Evolutionary conservation across 106 monocot species (phyloP).

Genomic region (Dendrobium chrysotoxum): DNA sequence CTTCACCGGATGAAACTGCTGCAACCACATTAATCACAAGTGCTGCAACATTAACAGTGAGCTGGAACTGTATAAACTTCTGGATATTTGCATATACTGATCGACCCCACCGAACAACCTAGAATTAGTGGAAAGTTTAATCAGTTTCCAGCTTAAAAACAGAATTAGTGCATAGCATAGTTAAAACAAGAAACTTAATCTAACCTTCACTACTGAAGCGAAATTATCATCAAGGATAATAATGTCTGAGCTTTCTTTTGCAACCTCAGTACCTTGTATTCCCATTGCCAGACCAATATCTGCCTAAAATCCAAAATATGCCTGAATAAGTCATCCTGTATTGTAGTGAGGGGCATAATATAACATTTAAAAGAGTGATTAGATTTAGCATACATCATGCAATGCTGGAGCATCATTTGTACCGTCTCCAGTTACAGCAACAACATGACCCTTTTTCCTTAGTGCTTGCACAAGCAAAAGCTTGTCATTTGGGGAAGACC

Average conservation of each 20-base stretch:
- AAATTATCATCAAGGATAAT: slow-evolving; percentile 83
- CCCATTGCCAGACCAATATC: slow-evolving; percentile 91
- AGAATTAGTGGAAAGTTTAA: slow-evolving; percentile 7
- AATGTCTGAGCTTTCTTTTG: slow-evolving; percentile 81
- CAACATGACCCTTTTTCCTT: slow-evolving; percentile 55
- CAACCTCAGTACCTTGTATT: slow-evolving; percentile 81
- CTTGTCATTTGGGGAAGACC: slow-evolving; percentile 90
- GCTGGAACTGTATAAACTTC: slow-evolving; percentile 95
- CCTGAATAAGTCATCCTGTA: slow-evolving; percentile 1
- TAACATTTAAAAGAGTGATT: background rate
- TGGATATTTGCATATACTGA: slow-evolving; percentile 91
- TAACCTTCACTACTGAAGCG: slow-evolving; percentile 74
- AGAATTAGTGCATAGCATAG: background rate
- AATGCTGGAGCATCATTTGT: slow-evolving; percentile 92
- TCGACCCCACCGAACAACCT: slow-evolving; percentile 96
- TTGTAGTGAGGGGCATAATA: background rate
- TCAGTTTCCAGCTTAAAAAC: background rate
- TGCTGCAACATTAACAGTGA: slow-evolving; percentile 89
- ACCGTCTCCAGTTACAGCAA: slow-evolving; percentile 94
- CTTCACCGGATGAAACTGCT: slow-evolving; percentile 62
- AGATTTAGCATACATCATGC: slow-evolving; percentile 50
- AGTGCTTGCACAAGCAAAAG: slow-evolving; percentile 75
- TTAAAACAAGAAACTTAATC: background rate
- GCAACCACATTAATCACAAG: slow-evolving; percentile 85
- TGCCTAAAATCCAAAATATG: slow-evolving; percentile 39